Percentiles rank a stretch among this genome's conserved stretches.
phyloP scores from a whole-genome alignment of 2,329 filamentous ascomycete genomes.

The Cercospora sojina region DNA sequence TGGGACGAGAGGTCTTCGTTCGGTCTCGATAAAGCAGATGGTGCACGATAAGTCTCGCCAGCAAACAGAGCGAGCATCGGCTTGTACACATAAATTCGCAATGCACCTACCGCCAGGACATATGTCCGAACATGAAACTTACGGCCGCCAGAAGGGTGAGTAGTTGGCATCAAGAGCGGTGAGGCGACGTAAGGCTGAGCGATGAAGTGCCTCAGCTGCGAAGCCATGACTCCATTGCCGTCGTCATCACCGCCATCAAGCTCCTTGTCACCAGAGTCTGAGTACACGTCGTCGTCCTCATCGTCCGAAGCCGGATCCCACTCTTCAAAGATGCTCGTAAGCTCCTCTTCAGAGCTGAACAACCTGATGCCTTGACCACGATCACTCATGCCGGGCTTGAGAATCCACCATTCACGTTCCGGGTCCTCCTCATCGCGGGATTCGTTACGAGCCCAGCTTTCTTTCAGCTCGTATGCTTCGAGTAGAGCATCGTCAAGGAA shows the following conservation, averaged over 20 bases:
- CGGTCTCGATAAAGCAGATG: slow-evolving; percentile 47
- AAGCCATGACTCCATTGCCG: slow-evolving; percentile 68
- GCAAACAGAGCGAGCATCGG: slow-evolving; percentile 95
- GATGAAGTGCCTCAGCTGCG: slow-evolving; percentile 92
- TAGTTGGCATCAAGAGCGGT: slow-evolving; percentile 64
- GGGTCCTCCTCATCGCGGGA: slow-evolving; percentile 34
- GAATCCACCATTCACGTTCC: slow-evolving; percentile 82
- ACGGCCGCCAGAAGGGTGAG: slow-evolving; percentile 55
- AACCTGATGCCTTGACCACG: slow-evolving; percentile 88
- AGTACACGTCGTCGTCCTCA: slow-evolving; percentile 54
- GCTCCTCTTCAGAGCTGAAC: slow-evolving; percentile 79
- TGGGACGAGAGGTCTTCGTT: slow-evolving; percentile 67
- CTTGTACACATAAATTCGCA: slow-evolving; percentile 82
- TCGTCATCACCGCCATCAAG: slow-evolving; percentile 40
- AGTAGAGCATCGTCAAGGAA: slow-evolving; percentile 91
- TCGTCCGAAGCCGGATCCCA: slow-evolving; percentile 79
- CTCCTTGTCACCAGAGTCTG: slow-evolving; percentile 13
- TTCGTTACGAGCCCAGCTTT: slow-evolving; percentile 71
- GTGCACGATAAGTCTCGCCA: slow-evolving; percentile 67
- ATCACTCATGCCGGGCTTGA: slow-evolving; percentile 98
- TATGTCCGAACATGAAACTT: slow-evolving; percentile 98
- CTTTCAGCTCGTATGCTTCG: slow-evolving; percentile 77
- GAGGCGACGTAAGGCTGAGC: slow-evolving; percentile 93
- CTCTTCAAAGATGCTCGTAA: slow-evolving; percentile 84
- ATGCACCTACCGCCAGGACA: slow-evolving; percentile 73